phyloP scores from a whole-genome alignment of 208 protist species.

The Leishmania turanica region DNA sequence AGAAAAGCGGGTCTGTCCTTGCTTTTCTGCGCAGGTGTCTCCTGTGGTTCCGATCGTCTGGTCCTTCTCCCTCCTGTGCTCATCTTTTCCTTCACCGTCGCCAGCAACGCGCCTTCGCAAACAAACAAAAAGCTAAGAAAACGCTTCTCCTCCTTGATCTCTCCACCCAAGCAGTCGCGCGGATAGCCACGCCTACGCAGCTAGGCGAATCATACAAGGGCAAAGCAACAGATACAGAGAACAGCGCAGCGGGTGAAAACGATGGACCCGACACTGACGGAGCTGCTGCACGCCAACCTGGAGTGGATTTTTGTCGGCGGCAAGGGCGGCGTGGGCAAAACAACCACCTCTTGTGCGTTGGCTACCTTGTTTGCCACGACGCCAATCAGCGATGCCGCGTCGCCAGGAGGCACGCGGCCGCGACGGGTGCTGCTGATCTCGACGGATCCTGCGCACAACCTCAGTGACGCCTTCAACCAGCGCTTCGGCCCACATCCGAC shows the following conservation, averaged over 20 bases:
- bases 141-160: too few species aligned
- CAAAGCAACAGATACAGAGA: background rate
- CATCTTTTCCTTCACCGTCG: background rate
- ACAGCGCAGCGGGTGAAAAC: background rate
- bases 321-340: conserved; percentile 99
- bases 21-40: background rate
- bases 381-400: conserved; percentile 33
- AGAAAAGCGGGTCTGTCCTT: too few species aligned
- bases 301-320: conserved; percentile 95
- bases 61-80: background rate
- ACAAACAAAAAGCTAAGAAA: too few species aligned
- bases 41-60: background rate
- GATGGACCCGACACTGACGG: conserved; percentile 53
- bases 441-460: conserved; percentile 99
- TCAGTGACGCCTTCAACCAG: conserved; percentile 98
- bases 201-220: background rate
- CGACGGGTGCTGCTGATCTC: conserved; percentile 96
- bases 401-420: conserved; percentile 24
- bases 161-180: background rate
- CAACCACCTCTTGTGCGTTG: conserved; percentile 92
- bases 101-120: background rate
- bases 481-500: conserved; percentile 91
- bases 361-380: conserved; percentile 93
- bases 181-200: background rate
- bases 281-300: conserved; percentile 46